Base-by-base conservation (phyloP, 176 grass and related monocot genomes). In the Canna indica region DNA sequence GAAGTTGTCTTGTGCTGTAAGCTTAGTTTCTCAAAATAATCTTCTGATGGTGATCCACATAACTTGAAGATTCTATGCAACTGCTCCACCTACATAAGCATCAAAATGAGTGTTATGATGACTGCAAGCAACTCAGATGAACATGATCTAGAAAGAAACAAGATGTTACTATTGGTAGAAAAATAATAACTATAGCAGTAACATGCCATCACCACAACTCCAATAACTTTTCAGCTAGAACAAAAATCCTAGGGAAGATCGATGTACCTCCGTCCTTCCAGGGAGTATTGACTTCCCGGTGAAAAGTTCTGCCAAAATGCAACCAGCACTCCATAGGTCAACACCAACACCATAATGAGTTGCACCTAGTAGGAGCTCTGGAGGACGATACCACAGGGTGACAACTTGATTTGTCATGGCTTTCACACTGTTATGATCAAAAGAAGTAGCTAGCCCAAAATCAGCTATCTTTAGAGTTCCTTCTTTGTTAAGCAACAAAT, bases 301-400 rank as follows among this genome's bases (percentile, higher is more conserved):
- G 14, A 99, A 75, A 53, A 99, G 46, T 82, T 99, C 95, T 0
- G 84, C 95, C 45, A 99, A 80, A 79, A 99, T 84, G 67, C 95
- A 99, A 13, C 95, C 95, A 32, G 88, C 87, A 58, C 95, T 99
- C 95, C 95, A 99, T 59, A 99, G 77, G 78, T 99, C 95, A 34
- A 99, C 95, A 69, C 90, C 84, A 6, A 90, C 80, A 15, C 84
- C 72, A 34, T 99, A 99, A 58, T 76, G 79, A 52, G 86, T 94
- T 39, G 95, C 82, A 71, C 95, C 95, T 78, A 99, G 57, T 61
- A 99, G 54, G 48, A 99, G 86, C 63, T 99, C 95, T 4, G 95
- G 95, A 2, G 95, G 95, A 41, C 95, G 95, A 70, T 99, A 99
- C 95, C 95, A 99, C 38, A 99, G 82, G 16, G 95, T 99, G 35